These are phyloP conservation scores for Leccinum boreale DNA, from an alignment of 768 basidiomycete genomes.

Conservation along the genomic window DNA sequence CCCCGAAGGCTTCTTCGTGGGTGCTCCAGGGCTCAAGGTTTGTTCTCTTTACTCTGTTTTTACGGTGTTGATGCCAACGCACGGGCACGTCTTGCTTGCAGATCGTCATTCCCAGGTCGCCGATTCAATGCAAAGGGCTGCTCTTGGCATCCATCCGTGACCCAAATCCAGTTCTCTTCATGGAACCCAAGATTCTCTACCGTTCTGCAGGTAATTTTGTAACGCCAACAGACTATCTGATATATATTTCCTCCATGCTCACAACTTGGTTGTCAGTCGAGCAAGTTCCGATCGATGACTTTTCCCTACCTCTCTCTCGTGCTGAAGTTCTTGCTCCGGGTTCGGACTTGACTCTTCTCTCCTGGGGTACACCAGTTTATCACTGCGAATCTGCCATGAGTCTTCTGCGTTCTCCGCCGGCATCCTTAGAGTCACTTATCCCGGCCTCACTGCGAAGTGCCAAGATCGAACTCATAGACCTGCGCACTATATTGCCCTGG, in stretches of 20 bases:
- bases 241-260: not conserved
- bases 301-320: slow-evolving; percentile 72
- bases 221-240: not conserved
- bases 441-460: slow-evolving; percentile 64
- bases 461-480: slow-evolving; percentile 84
- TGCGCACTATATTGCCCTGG: slow-evolving; percentile 88
- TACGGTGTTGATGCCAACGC: not conserved
- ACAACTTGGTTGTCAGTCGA: slow-evolving; percentile 51
- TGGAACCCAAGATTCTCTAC: slow-evolving; percentile 94
- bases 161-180: slow-evolving; percentile 91
- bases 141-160: slow-evolving; percentile 85
- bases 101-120: slow-evolving; percentile 91
- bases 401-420: slow-evolving; percentile 65
- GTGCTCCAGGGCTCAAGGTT: slow-evolving; percentile 86
- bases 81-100: slow-evolving; percentile 7
- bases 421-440: slow-evolving; percentile 58
- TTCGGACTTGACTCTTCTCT: slow-evolving; percentile 81
- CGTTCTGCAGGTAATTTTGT: slow-evolving; percentile 66
- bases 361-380: slow-evolving; percentile 94
- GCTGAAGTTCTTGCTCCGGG: slow-evolving; percentile 77
- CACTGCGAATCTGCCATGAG: slow-evolving; percentile 83
- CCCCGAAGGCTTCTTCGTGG: slow-evolving; percentile 93
- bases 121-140: slow-evolving; percentile 93
- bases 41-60: not conserved
- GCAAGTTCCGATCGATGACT: slow-evolving; percentile 90